Conservation (phyloP, 2,329 filamentous ascomycete species). For the Colletotrichum navitas region DNA sequence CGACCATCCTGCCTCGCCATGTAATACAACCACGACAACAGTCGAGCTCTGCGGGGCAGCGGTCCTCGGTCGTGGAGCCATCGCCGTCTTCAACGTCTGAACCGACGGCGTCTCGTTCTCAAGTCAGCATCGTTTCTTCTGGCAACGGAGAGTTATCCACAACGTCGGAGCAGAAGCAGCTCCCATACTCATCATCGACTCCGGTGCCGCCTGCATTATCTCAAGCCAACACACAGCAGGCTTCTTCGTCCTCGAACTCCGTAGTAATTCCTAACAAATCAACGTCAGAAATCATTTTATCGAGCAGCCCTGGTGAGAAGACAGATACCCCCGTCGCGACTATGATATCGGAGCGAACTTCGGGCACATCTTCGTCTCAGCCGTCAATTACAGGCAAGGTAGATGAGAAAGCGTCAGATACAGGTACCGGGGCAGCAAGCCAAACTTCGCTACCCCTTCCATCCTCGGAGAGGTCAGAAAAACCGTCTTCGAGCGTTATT, state of each 20-base stretch:
- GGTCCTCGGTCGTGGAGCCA: slow-evolving; percentile 4
- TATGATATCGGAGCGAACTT: background rate
- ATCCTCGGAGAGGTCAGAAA: background rate
- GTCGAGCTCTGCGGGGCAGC: background rate
- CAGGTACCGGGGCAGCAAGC: too few relatives aligned
- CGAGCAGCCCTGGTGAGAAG: background rate
- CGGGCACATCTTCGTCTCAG: background rate
- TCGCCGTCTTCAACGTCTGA: background rate
- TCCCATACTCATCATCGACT: too few relatives aligned
- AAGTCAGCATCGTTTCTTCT: background rate
- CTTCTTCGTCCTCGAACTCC: background rate
- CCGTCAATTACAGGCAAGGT: background rate
- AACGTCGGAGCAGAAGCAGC: slow-evolving; percentile 2
- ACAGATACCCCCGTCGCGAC: background rate
- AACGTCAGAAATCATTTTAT: background rate
- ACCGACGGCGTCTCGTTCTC: background rate
- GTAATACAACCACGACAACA: background rate
- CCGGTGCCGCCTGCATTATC: too few relatives aligned
- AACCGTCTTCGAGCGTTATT: background rate
- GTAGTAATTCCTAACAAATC: too few relatives aligned
- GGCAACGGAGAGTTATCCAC: background rate
- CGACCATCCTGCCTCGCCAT: slow-evolving; percentile 43
- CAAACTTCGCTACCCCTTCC: background rate
- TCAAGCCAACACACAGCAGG: background rate
- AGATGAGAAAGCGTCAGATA: background rate